Percentiles rank a stretch among this genome's conserved stretches.
These are phyloP conservation scores for Wickerhamomyces sydowiorum DNA, from an alignment of 805 yeast genomes.

Conservation along the genomic window DNA sequence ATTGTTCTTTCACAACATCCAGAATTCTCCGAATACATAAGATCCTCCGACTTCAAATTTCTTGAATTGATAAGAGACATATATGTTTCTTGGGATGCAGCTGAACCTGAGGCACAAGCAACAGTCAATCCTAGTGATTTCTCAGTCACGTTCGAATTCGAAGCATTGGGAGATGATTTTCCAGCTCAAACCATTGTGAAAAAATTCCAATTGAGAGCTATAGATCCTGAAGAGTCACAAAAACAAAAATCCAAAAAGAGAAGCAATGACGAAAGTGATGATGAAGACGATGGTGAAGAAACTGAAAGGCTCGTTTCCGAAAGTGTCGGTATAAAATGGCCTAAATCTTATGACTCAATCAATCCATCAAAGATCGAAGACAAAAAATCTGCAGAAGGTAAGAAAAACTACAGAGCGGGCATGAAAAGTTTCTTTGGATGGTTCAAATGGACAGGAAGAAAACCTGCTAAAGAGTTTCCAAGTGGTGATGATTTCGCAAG, in stretches of 20 bases:
- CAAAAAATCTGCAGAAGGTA: slow-evolving; percentile 45
- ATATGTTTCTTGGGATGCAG: slow-evolving; percentile 46
- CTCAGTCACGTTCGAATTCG: slow-evolving; percentile 54
- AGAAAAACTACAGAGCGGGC: slow-evolving; percentile 58
- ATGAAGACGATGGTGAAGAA: slow-evolving; percentile 41
- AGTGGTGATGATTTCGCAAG: slow-evolving; percentile 75
- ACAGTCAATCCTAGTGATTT: slow-evolving; percentile 47
- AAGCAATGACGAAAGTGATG: slow-evolving; percentile 21
- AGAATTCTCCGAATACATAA: slow-evolving; percentile 76
- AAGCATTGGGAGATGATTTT: slow-evolving; percentile 37
- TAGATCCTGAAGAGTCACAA: slow-evolving; percentile 14
- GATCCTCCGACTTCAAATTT: slow-evolving; percentile 70
- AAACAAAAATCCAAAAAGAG: slow-evolving; percentile 12
- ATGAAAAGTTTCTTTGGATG: slow-evolving; percentile 85
- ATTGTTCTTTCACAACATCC: slow-evolving; percentile 77
- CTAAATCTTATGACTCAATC: slow-evolving; percentile 47
- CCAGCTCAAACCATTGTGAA: slow-evolving; percentile 58
- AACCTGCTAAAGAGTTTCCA: slow-evolving; percentile 72
- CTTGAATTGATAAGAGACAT: slow-evolving; percentile 64
- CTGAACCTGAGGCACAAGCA: slow-evolving; percentile 26
- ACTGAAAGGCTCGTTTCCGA: slow-evolving; percentile 51
- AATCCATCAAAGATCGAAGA: slow-evolving; percentile 48
- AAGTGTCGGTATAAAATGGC: slow-evolving; percentile 62
- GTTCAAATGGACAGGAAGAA: slow-evolving; percentile 79
- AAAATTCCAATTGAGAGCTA: slow-evolving; percentile 38